These are phyloP conservation scores for Pittosporum tobira DNA, from an alignment of 129 eudicot genomes.

Conservation along the genomic window DNA sequence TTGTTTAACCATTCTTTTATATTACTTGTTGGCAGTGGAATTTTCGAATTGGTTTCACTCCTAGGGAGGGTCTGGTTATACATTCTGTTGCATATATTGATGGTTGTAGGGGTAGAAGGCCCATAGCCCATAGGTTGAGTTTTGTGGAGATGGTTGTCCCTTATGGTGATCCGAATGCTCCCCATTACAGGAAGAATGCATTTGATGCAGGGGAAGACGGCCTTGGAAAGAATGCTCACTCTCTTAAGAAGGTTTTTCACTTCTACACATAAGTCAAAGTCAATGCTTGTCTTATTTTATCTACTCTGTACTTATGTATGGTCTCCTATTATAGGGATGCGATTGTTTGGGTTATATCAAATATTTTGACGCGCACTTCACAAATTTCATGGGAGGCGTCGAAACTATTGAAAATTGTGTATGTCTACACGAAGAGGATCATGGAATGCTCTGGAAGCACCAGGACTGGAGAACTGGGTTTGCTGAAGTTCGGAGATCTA, in stretches of 20 bases:
- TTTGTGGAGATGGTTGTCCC: slow-evolving; percentile 99
- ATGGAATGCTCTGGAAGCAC: slow-evolving; percentile 92
- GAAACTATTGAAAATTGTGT: slow-evolving; percentile 93
- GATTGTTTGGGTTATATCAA: slow-evolving; percentile 84
- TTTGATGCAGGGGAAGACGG: slow-evolving; percentile 99
- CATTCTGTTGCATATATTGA: slow-evolving; percentile 87
- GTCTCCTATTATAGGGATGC: slow-evolving; percentile 52
- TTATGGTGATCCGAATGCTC: slow-evolving; percentile 92
- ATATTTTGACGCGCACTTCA: slow-evolving; percentile 89
- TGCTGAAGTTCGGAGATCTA: slow-evolving; percentile 86
- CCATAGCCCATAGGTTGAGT: slow-evolving; percentile 93
- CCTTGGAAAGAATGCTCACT: slow-evolving; percentile 88
- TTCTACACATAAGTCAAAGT: slow-evolving; percentile 4
- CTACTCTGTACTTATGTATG: slow-evolving; percentile 5
- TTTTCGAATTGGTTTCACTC: slow-evolving; percentile 87
- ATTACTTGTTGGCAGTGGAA: slow-evolving; percentile 62
- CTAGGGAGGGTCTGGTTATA: slow-evolving; percentile 86
- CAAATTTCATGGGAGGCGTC: slow-evolving; percentile 85
- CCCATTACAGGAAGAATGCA: slow-evolving; percentile 92
- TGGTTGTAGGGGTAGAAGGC: slow-evolving; percentile 93
- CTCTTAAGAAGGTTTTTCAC: slow-evolving; percentile 65
- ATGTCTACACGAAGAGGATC: slow-evolving; percentile 92
- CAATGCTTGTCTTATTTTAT: neutral
- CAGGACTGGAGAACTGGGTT: slow-evolving; percentile 98
- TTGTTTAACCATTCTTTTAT: slow-evolving; percentile 1